These are phyloP conservation scores for Kazachstania kunashirensis DNA, from an alignment of 805 yeast species.

Conservation along the genomic window DNA sequence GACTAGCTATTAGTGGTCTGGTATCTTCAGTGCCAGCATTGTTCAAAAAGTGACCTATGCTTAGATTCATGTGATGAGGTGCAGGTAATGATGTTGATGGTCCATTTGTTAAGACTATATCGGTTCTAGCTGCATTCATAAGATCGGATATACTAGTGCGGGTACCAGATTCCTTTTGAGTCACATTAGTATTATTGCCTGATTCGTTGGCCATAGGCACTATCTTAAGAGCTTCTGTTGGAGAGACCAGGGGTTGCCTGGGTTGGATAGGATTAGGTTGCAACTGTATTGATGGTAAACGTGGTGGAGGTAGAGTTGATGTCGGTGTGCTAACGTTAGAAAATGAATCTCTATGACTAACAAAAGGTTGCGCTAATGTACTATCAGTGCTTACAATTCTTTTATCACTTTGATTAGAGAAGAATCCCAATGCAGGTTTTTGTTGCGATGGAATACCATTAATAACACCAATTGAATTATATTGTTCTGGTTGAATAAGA, in stretches of 20 bases:
- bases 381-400: not conserved
- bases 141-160: constrained; percentile 1
- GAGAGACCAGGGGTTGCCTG: constrained; percentile 1
- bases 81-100: not conserved
- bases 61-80: not conserved
- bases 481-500: constrained; percentile 17
- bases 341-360: constrained; percentile 14
- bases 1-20: no score
- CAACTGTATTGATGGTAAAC: constrained; percentile 26
- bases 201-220: not conserved
- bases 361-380: constrained; percentile 12
- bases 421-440: constrained; percentile 25
- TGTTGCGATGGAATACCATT: constrained; percentile 24
- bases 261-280: not conserved
- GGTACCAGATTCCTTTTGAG: constrained; percentile 1
- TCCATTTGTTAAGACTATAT: not conserved
- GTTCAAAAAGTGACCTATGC: constrained; percentile 2
- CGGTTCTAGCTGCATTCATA: not conserved
- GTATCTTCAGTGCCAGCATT: no score
- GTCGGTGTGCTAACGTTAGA: constrained; percentile 15
- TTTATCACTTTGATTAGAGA: constrained; percentile 10
- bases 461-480: constrained; percentile 2
- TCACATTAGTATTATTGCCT: not conserved
- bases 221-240: not conserved
- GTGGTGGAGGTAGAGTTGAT: constrained; percentile 26